Evolutionary conservation across 805 yeast genomes (phyloP), one percentile per base, ranked within the genome.

Genomic region (Wickerhamiella occidentalis): DNA sequence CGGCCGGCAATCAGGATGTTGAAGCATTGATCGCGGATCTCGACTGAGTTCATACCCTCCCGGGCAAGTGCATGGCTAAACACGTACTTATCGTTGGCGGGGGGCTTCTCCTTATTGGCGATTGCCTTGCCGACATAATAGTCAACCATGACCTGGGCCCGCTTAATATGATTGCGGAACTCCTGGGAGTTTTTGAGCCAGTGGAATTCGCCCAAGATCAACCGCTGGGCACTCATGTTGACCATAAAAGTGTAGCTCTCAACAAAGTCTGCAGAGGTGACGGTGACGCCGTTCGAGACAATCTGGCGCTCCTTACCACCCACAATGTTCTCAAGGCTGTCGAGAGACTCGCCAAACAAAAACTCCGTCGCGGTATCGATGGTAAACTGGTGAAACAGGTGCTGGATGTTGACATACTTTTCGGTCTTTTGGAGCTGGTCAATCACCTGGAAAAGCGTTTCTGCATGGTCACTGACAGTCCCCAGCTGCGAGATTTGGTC

Each of bases 1-100:
- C 76, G 62, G 12, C 74, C 75, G 11, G 76, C 76, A 25, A 71
- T 54, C 51, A 72, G 61, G 49, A 72, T 68, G 55, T 69, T 70
- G 57, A 72, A 64, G 49, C 68, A 57, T 55, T 72, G 75, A 51
- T 70, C 73, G 38, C 74, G 63, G 49, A 72, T 65, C 18, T 66
- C 63, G 47, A 52, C 58, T 3, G 71, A 72, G 52, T 70, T 67
- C 49, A 70, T 63, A 11, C 73, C 68, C 52, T 69, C 69, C 54
- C 68, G 68, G 37, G 63, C 70, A 51, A 72, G 64, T 54, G 71
- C 75, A 45, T 67, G 63, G 52, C 70, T 63, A 56, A 72, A 70
- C 12, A 69, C 63, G 53, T 69, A 70, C 30, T 61, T 65, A 45
- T 58, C 62, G 54, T 51, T 47, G 61, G 55, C 35, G 23, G 61